Evolutionary conservation across 352 stramenopile species (phyloP), one percentile per base, ranked within the genome.

Genomic region (Phytophthora constricta): DNA sequence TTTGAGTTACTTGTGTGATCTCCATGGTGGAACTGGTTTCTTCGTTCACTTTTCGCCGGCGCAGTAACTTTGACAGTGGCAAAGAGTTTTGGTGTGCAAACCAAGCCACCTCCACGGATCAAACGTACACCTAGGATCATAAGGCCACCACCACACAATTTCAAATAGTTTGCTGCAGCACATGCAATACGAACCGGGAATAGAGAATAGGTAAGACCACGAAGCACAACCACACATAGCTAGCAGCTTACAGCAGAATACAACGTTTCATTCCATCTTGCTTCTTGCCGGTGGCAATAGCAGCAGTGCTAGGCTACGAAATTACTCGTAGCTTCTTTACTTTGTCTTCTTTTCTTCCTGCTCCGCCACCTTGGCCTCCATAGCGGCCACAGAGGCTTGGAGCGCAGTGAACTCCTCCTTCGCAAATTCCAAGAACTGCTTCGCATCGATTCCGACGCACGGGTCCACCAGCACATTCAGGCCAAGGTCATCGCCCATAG

Each of bases 391-490:
- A 3, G 61, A 69, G 56, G 68, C 67, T 50, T 80, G 56, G 5
- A 94, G 73, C 45, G 69, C 77, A 19, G 78, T 68, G 63, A 90
- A 92, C 53, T 94, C 86, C 43, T 86, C 68, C 55, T 90, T 82
- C 22, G 84, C 81, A 52, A 81, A 89, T 26, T 65, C 55, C 54
- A 92, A 70, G 51, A 95, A 93, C 41, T 90, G 65, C 42, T 86
- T 77, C 47, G 79, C 77, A 34, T 88, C 70, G 20, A 90, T 66
- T 9, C 84, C 84, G 16, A 95, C 83, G 42, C 72, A 84, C 46
- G 80, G 76, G 61, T 95, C 86, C 53, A 92, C 84, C 19, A 91
- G 75, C 42, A 91, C 85, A 51, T 92, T 93, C 17, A 92, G 70
- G 1, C 85, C 84, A 3, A 95, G 77, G 34, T 86, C 69, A 42